Evolutionary conservation across 23 red algal genomes (phyloP).

Genomic region (Gracilariopsis chorda): DNA sequence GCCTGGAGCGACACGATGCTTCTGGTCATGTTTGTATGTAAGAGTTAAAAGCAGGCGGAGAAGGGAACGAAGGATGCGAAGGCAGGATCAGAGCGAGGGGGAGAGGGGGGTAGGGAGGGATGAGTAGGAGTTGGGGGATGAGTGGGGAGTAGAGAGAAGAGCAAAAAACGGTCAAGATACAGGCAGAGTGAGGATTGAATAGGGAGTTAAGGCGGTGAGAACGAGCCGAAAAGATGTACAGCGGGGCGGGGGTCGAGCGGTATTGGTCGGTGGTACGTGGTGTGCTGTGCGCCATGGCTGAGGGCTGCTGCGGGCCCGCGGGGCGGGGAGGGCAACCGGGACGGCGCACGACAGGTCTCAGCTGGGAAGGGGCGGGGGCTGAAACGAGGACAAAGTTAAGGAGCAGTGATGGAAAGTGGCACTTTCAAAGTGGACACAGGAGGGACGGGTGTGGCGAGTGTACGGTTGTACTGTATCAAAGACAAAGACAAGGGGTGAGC

Average conservation of each 20-base stretch:
- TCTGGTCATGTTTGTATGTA: conserved; percentile 45
- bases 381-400: too few relatives aligned
- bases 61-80: neutral
- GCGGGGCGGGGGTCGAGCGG: neutral
- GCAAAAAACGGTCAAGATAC: neutral
- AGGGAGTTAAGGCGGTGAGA: neutral
- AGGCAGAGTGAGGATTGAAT: too few relatives aligned
- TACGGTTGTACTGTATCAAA: too few relatives aligned
- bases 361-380: too few relatives aligned
- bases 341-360: too few relatives aligned
- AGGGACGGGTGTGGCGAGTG: too few relatives aligned
- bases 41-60: neutral
- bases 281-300: too few relatives aligned
- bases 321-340: too few relatives aligned
- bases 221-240: neutral
- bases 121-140: neutral
- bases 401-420: too few relatives aligned
- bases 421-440: too few relatives aligned
- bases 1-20: conserved; percentile 62
- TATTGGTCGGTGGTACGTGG: conserved; percentile 14
- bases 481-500: too few relatives aligned
- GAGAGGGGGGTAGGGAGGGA: neutral
- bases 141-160: neutral
- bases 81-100: neutral
- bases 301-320: too few relatives aligned